Conservation (phyloP, 2,329 filamentous ascomycete species). For the Fusarium gaditjirri region DNA sequence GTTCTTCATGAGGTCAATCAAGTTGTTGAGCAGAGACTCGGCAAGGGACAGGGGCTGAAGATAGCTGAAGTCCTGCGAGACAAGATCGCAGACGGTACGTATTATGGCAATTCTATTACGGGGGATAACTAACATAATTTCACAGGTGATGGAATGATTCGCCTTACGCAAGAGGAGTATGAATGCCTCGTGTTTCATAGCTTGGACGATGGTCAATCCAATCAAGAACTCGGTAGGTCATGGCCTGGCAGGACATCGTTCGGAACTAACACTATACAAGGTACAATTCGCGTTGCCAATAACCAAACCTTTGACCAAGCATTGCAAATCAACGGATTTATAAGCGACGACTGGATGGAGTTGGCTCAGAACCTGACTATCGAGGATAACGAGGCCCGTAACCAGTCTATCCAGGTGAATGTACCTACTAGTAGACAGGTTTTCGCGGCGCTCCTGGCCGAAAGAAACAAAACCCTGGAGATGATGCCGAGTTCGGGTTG, state of each 20-base stretch:
- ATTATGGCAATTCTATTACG: too few species aligned
- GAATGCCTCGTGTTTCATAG: neutral
- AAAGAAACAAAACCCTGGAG: neutral
- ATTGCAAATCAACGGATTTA: neutral
- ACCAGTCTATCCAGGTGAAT: constrained; percentile 4
- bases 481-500: neutral
- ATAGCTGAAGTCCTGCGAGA: neutral
- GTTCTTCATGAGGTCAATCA: neutral
- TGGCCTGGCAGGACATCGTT: neutral
- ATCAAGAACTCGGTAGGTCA: neutral
- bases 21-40: neutral
- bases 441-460: neutral
- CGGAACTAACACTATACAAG: neutral
- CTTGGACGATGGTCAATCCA: neutral
- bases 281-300: neutral
- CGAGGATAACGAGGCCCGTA: neutral
- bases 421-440: neutral
- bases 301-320: neutral
- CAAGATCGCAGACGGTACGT: neutral
- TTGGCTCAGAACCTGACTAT: neutral
- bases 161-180: constrained; percentile 5
- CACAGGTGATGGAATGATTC: neutral
- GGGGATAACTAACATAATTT: neutral
- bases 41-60: neutral
- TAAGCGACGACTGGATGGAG: neutral